These are phyloP conservation scores for Scleroderma bovista DNA, from an alignment of 768 basidiomycete species.

Conservation along the genomic window DNA sequence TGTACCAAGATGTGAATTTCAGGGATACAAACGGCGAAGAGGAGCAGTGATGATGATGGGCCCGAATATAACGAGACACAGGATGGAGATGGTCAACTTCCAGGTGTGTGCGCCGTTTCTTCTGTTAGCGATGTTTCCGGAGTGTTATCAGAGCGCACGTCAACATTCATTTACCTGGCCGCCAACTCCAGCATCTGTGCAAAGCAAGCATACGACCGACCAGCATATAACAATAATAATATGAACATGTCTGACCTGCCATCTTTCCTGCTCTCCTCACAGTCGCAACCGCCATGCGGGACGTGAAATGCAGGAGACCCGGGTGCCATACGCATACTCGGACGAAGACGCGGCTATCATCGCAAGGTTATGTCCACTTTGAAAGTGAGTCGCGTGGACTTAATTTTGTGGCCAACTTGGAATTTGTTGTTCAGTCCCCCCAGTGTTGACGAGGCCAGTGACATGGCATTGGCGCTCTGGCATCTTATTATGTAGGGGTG, in stretches of 20 bases:
- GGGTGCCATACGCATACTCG: constrained; percentile 50
- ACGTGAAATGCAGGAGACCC: constrained; percentile 42
- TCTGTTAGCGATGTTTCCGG: neutral
- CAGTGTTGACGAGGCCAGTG: no score
- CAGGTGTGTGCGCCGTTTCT: neutral
- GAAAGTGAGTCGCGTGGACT: no score
- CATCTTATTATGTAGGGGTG: no score
- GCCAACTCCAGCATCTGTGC: constrained; percentile 37
- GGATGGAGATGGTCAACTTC: constrained; percentile 6
- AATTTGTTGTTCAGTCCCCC: no score
- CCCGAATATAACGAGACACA: constrained; percentile 12
- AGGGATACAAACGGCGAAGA: no score
- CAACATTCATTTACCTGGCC: constrained; percentile 52
- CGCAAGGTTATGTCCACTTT: no score
- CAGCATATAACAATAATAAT: constrained; percentile 1
- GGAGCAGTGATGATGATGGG: constrained; percentile 21
- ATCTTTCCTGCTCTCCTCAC: constrained; percentile 22
- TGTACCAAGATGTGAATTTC: constrained; percentile 74
- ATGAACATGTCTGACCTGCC: constrained; percentile 13
- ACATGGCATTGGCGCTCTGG: no score
- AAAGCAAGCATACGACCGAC: no score
- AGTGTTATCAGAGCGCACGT: constrained; percentile 1
- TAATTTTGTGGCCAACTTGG: no score
- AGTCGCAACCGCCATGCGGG: constrained; percentile 16
- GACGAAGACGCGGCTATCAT: constrained; percentile 57